Base-by-base conservation (phyloP, 2,329 filamentous ascomycete species). In the Ascomycota sp. region DNA sequence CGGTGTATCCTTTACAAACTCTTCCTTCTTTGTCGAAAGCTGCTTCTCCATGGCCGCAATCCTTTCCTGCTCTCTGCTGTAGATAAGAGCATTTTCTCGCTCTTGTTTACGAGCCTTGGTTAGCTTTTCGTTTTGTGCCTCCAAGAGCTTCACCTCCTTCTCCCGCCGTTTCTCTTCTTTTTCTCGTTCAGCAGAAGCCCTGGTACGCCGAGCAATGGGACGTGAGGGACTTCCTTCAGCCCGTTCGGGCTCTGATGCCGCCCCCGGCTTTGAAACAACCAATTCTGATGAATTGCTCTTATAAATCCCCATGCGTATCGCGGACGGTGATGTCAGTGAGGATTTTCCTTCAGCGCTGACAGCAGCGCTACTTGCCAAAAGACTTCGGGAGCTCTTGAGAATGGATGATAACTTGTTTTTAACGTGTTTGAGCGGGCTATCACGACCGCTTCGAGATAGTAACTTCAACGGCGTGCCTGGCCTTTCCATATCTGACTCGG, bases 361-460 rank as follows among this genome's bases (percentile, higher is more conserved):
- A 11, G 63, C 67, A 3, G 69, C 69, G 40, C 69, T 86, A 40
- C 78, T 91, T 12, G 76, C 81, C 37, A 94, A 75, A 29, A 94
- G 67, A 10, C 76, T 80, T 49, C 79, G 86, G 4, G 85, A 89
- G 32, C 75, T 79, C 52, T 83, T 85, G 41, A 94, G 61, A 35
- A 93, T 83, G 8, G 85, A 92, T 28, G 86, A 91, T 28, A 95
- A 61, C 47, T 83, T 91, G 44, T 79, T 81, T 56, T 93, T 95
- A 20, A 89, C 85, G 30, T 89, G 82, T 51, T 85, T 93, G 34
- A 94, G 53, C 5, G 82, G 82, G 34, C 77, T 86, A 39, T 91
- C 83, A 7, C 63, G 60, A 41, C 68, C 59, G 29, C 47, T 56
- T 32, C 67, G 55, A 5, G 63, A 59, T 0, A 67, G 66, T 1